Conservation (phyloP, 2,329 filamentous ascomycete genomes). For the Bipolaris victoriae region DNA sequence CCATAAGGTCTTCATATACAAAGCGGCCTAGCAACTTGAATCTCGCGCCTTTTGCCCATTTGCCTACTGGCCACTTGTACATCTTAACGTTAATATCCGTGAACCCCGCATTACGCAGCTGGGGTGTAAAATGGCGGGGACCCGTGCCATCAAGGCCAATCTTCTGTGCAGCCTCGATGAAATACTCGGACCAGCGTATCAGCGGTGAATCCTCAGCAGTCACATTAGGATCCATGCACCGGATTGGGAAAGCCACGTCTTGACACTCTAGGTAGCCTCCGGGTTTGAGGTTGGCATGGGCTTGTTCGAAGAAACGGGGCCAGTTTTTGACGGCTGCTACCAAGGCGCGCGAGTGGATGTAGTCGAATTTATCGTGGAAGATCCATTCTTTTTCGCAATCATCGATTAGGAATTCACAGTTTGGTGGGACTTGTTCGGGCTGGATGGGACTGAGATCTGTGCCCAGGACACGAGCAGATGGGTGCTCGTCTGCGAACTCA, state of each 20-base stretch:
- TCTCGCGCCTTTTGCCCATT: conserved; percentile 41
- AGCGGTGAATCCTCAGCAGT: conserved; percentile 32
- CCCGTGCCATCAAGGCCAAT: conserved; percentile 50
- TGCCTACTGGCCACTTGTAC: conserved; percentile 43
- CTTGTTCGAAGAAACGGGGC: conserved; percentile 54
- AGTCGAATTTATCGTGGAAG: conserved; percentile 61
- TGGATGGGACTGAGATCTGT: conserved; percentile 46
- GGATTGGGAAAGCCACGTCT: conserved; percentile 45
- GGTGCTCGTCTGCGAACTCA: conserved; percentile 42
- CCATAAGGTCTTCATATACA: conserved; percentile 36
- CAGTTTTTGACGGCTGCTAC: conserved; percentile 62
- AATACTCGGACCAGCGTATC: conserved; percentile 35
- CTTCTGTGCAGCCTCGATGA: conserved; percentile 32
- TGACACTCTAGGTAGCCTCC: conserved; percentile 61
- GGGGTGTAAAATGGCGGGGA: conserved; percentile 47
- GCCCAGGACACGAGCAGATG: conserved; percentile 41
- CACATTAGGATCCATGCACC: conserved; percentile 31
- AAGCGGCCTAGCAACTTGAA: conserved; percentile 38
- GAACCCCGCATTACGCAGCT: conserved; percentile 35
- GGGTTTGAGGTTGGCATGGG: conserved; percentile 50
- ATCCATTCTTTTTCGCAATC: conserved; percentile 60
- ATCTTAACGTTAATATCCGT: conserved; percentile 34
- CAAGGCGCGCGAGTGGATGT: conserved; percentile 62
- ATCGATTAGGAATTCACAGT: conserved; percentile 46
- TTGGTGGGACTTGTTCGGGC: conserved; percentile 39